Base-by-base conservation (phyloP, 2,329 filamentous ascomycete species). In the Fusarium paranaense region DNA sequence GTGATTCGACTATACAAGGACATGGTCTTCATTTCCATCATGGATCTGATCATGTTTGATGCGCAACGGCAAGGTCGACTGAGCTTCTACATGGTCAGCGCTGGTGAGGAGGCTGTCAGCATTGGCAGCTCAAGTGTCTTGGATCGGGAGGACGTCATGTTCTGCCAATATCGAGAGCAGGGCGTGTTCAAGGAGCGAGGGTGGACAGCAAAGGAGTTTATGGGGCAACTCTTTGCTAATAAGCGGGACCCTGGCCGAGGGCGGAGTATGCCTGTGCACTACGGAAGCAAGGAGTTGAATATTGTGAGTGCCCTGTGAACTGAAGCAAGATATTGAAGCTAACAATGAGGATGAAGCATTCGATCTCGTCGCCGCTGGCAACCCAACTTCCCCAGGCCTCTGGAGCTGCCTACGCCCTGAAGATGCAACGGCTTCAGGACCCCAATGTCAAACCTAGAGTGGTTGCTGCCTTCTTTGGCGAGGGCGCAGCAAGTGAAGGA, bases 1-100 rank as follows among this genome's bases (percentile, higher is more conserved):
- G 85, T 91, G 14, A 79, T 90, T 64, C 88, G 90, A 79, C 83
- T 91, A 61, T 92, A 92, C 82, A 87, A 85, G 68, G 89, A 91
- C 77, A 93, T 93, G 91, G 78, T 93, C 11, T 88, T 87, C 38
- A 86, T 92, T 11, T 91, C 93, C 65, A 93, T 98, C 76, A 97
- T 99, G 95, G 97, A 99, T 81, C 83, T 97, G 64, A 94, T 98
- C 81, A 98, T 98, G 95, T 98, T 98, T 80, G 97, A 99, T 80
- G 95, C 97, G 1, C 97, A 99, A 84, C 89, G 97, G 54, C 97
- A 99, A 83, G 95, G 95, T n/a, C 91, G 95, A 22, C 85, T 98
- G 65, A 95, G 93, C 82, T 99, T 99, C 84, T 99, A 99, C 84
- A 98, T 99, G 94, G 96, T 96, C 79, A 96, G 94, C 40, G 94